phyloP scores from a whole-genome alignment of 345 rosid genomes.

The Raphanus sativus region DNA sequence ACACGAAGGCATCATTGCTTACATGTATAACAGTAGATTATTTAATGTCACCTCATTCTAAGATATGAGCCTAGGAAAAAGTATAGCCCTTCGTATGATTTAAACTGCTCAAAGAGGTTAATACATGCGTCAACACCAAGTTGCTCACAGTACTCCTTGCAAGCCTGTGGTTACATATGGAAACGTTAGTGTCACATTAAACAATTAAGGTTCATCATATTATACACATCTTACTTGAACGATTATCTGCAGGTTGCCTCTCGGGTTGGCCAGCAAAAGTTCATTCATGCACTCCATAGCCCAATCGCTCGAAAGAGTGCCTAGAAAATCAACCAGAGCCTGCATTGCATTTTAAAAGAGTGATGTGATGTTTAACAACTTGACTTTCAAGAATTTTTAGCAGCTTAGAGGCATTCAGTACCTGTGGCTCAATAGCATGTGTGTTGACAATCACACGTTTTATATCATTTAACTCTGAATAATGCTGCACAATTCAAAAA shows the following conservation, averaged over 20 bases:
- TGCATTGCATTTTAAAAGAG: constrained; percentile 43
- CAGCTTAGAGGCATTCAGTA: constrained; percentile 35
- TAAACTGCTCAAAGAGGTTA: constrained; percentile 95
- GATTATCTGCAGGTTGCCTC: constrained; percentile 97
- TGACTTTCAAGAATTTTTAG: neutral
- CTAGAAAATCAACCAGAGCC: constrained; percentile 98
- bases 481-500: constrained; percentile 69
- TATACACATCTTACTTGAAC: constrained; percentile 67
- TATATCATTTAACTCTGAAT: constrained; percentile 90
- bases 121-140: constrained; percentile 93
- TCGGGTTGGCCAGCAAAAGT: constrained; percentile 82
- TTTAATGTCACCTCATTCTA: constrained; percentile 73
- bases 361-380: constrained; percentile 6
- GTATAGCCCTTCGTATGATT: constrained; percentile 96
- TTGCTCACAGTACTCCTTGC: constrained; percentile 98
- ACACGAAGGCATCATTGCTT: constrained; percentile 4
- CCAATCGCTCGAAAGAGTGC: constrained; percentile 98
- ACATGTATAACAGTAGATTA: constrained; percentile 18
- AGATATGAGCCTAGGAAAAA: constrained; percentile 95
- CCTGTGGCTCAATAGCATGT: constrained; percentile 99
- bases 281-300: constrained; percentile 99
- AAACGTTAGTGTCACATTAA: constrained; percentile 22
- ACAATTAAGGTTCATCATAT: constrained; percentile 2
- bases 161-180: constrained; percentile 56
- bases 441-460: constrained; percentile 99